These are phyloP conservation scores for Penicillium coprophilum DNA, from an alignment of 495 filamentous ascomycete species.

Conservation along the genomic window DNA sequence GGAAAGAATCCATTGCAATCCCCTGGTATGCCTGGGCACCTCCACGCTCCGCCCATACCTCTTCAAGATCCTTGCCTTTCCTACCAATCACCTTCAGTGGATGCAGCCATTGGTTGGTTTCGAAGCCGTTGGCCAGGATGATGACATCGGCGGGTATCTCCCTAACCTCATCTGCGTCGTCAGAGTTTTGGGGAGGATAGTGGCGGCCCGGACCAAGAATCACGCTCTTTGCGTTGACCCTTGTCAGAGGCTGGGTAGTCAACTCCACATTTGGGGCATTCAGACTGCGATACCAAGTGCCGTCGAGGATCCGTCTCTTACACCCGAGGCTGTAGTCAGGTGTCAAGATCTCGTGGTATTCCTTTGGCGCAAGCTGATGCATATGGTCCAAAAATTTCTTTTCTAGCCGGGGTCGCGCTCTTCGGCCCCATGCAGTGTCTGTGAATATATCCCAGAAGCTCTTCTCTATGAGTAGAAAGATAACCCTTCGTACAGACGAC, in stretches of 20 bases:
- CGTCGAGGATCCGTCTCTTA: conserved; percentile 60
- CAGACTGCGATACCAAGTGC: conserved; percentile 54
- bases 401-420: conserved; percentile 32
- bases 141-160: conserved; percentile 58
- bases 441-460: conserved; percentile 38
- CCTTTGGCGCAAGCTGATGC: conserved; percentile 49
- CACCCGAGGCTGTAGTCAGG: conserved; percentile 63
- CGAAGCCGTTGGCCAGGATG: conserved; percentile 59
- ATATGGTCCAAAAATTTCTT: conserved; percentile 47
- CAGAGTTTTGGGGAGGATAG: conserved; percentile 43
- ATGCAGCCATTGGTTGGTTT: conserved; percentile 43
- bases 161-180: conserved; percentile 33
- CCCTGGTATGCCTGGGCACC: conserved; percentile 64
- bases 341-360: conserved; percentile 64
- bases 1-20: conserved; percentile 63
- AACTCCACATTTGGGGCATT: conserved; percentile 56
- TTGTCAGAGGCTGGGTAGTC: conserved; percentile 53
- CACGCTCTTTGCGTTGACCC: conserved; percentile 49
- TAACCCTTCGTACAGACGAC: conserved; percentile 26
- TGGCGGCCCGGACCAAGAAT: conserved; percentile 52
- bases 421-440: conserved; percentile 29
- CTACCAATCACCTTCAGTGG: conserved; percentile 43
- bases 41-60: conserved; percentile 58
- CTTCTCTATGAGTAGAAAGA: conserved; percentile 41
- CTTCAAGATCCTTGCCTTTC: conserved; percentile 47